Base-by-base conservation (phyloP, 2,329 filamentous ascomycete genomes). In the Rugonectria rugulosa region DNA sequence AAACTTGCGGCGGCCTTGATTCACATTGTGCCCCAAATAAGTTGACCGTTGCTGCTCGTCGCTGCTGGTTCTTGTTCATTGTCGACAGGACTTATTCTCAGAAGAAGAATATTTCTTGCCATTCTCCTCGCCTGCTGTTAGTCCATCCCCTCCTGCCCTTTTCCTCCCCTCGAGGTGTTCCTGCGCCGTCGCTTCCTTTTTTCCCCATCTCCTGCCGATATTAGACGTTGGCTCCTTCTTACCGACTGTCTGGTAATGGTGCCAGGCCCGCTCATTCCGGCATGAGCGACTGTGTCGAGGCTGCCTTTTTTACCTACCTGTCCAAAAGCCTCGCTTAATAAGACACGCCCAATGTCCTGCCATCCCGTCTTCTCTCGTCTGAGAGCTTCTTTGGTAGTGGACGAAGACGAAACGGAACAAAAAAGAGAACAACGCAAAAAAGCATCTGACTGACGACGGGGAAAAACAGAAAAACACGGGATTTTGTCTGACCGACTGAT, bases 371-470 rank as follows among this genome's bases (percentile, higher is more conserved):
- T 32, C 43, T 45, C 23, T 46, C 32, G 6, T n/a, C n/a, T 31
- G 47, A 29, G 44, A 45, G 51, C 34, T 51, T 44, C n/a, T 43
- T 45, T 46, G 50, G 27, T 49, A 17, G 34, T 34, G 49, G 24
- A 47, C 29, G 17, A 29, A 42, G 10, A n/a, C n/a, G 6, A 24
- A n/a, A n/a, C n/a, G n/a, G 15, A 27, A n/a, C 19, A 17, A 29
- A 29, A 42, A n/a, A n/a, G n/a, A n/a, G n/a, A n/a, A 29, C 14
- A 42, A 29, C 23, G 17, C 23, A 27, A 49, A 54, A 36, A 48
- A 63, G 53, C 48, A 57, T 47, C 38, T 41, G 42, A 56, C 63
- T 66, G 57, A 66, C 63, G 31, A 55, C 31, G 45, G 53, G 50
- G 56, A 40, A 49, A 47, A 29, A 48, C 51, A 59, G 54, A 37